phyloP scores from a whole-genome alignment of 306 rosid species.

The Prosopis cineraria region DNA sequence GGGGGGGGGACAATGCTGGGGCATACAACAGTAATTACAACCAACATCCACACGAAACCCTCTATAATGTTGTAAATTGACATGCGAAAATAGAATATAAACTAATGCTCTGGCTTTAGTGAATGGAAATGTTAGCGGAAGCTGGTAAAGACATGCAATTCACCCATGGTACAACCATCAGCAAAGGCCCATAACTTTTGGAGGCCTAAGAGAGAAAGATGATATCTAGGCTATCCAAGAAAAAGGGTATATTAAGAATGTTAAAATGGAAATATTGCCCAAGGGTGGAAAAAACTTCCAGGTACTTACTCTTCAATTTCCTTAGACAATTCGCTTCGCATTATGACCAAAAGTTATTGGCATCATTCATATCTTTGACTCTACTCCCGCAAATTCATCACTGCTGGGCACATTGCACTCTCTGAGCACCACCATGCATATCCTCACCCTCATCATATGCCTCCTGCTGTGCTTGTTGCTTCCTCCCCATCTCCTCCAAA shows the following conservation, averaged over 20 bases:
- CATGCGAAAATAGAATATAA: no score
- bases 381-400: slow-evolving; percentile 8
- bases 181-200: neutral
- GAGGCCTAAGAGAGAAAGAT: neutral
- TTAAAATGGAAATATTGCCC: neutral
- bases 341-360: neutral
- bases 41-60: no score
- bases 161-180: neutral
- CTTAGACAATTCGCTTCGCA: slow-evolving; percentile 22
- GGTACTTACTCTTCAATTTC: slow-evolving; percentile 17
- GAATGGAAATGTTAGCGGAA: neutral
- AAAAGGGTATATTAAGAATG: neutral
- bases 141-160: neutral
- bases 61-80: no score
- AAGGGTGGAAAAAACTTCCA: neutral
- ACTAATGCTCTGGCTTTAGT: no score
- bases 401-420: slow-evolving; percentile 96
- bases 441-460: slow-evolving; percentile 83
- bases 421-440: slow-evolving; percentile 82
- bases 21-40: no score
- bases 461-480: slow-evolving; percentile 66
- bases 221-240: neutral
- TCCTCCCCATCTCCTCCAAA: slow-evolving; percentile 81
- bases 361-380: neutral
- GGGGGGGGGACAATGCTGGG: no score